Evolutionary conservation across 2,329 filamentous ascomycete species (phyloP).

Genomic region (Tolypocladium endophyticum): DNA sequence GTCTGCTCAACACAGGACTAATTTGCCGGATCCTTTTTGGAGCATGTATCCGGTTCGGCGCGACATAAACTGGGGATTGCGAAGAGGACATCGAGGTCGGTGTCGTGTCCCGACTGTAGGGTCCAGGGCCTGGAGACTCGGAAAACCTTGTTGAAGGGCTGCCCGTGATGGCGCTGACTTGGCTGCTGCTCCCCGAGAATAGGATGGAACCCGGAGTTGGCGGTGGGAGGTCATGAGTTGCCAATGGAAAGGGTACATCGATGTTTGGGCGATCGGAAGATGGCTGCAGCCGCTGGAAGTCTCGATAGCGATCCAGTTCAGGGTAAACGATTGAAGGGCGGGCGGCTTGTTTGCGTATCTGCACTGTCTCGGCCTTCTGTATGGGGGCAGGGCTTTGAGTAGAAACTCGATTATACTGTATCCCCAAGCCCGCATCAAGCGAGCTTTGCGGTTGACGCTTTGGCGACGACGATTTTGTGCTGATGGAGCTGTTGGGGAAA

Average conservation of each 20-base stretch:
- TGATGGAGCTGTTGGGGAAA: slow-evolving; percentile 23
- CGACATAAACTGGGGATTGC: slow-evolving; percentile 55
- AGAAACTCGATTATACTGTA: slow-evolving; percentile 29
- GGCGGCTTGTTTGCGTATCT: slow-evolving; percentile 24
- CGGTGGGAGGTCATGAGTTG: slow-evolving; percentile 56
- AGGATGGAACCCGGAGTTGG: slow-evolving; percentile 45
- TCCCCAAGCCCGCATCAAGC: slow-evolving; percentile 20
- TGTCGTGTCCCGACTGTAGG: slow-evolving; percentile 68
- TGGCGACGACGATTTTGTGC: slow-evolving; percentile 24
- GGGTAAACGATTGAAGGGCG: slow-evolving; percentile 42
- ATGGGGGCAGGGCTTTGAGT: slow-evolving; percentile 34
- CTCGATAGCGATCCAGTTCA: slow-evolving; percentile 51
- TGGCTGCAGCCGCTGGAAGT: slow-evolving; percentile 27
- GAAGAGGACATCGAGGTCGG: slow-evolving; percentile 71
- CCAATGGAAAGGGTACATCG: slow-evolving; percentile 44
- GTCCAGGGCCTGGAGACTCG: slow-evolving; percentile 56
- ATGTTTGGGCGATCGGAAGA: slow-evolving; percentile 22
- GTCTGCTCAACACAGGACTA: slow-evolving; percentile 45
- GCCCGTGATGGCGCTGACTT: slow-evolving; percentile 49
- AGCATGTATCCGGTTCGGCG: slow-evolving; percentile 32
- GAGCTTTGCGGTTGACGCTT: slow-evolving; percentile 26
- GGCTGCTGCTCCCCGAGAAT: slow-evolving; percentile 48
- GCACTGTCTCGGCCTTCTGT: slow-evolving; percentile 28
- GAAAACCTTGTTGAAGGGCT: slow-evolving; percentile 70
- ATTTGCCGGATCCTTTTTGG: slow-evolving; percentile 37